Percentiles rank a stretch among this genome's conserved stretches.
These are phyloP conservation scores for Blepharisma undulans DNA, from an alignment of 169 alveolate genomes.

Conservation along the genomic window DNA sequence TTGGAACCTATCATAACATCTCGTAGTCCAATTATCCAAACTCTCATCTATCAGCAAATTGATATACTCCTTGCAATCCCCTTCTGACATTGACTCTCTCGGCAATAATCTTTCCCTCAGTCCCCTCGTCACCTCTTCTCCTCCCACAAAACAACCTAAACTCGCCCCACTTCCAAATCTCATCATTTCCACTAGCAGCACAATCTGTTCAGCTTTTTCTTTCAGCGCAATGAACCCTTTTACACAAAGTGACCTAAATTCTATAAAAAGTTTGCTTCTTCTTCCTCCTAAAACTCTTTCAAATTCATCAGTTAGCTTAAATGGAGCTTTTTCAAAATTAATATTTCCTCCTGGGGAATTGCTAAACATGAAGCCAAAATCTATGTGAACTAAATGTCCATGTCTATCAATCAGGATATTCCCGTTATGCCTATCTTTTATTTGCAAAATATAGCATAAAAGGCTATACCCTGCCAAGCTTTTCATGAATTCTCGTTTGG, in stretches of 20 bases:
- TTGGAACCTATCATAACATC: constrained; percentile 62
- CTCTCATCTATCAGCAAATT: constrained; percentile 50
- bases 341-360: constrained; percentile 88
- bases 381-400: constrained; percentile 87
- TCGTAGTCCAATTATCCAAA: constrained; percentile 64
- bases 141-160: constrained; percentile 14
- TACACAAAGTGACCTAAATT: constrained; percentile 27
- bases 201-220: constrained; percentile 30
- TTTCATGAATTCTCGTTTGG: constrained; percentile 91
- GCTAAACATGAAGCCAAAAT: constrained; percentile 86
- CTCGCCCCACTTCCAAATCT: constrained; percentile 34
- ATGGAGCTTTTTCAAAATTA: constrained; percentile 80
- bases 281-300: constrained; percentile 83
- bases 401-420: constrained; percentile 84
- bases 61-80: constrained; percentile 41
- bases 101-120: constrained; percentile 19
- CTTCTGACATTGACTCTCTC: constrained; percentile 4
- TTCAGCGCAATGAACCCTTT: constrained; percentile 28
- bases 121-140: constrained; percentile 3
- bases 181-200: constrained; percentile 35
- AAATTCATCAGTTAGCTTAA: constrained; percentile 84
- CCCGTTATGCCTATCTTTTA: constrained; percentile 91
- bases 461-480: constrained; percentile 88
- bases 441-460: constrained; percentile 83
- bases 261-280: neutral